Evolutionary conservation across 768 basidiomycete species (phyloP).

Genomic region (Hygrocybe coccinea): DNA sequence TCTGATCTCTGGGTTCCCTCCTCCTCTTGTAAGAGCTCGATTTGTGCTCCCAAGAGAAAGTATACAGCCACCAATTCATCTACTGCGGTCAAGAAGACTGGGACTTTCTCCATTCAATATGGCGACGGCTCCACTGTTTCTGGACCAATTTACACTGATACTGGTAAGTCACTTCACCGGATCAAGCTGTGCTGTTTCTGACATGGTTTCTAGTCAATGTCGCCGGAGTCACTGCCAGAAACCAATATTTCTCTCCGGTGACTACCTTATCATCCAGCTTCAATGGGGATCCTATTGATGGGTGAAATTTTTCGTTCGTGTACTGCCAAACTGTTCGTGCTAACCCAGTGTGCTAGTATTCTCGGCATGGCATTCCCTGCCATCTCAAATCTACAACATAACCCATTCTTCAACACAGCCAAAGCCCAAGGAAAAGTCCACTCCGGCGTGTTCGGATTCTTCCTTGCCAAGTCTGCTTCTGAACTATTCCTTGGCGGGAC

Average conservation of each 20-base stretch:
- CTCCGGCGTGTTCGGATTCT: slow-evolving; percentile 44
- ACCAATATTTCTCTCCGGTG: slow-evolving; percentile 3
- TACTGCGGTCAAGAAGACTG: not conserved
- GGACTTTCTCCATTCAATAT: slow-evolving; percentile 34
- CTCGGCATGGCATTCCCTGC: slow-evolving; percentile 43
- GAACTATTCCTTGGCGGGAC: slow-evolving; percentile 56
- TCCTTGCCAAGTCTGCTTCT: slow-evolving; percentile 39
- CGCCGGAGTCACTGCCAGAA: not conserved
- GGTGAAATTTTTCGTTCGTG: slow-evolving; percentile 22
- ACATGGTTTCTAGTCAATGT: not conserved
- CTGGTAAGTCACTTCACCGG: slow-evolving; percentile 8
- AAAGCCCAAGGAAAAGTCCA: slow-evolving; percentile 31
- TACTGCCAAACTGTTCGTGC: slow-evolving; percentile 33
- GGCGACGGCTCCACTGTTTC: slow-evolving; percentile 40
- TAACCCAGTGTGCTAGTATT: too few species aligned
- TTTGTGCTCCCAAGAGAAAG: not conserved
- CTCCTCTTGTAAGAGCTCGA: not conserved
- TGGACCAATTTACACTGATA: slow-evolving; percentile 39
- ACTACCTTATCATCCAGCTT: slow-evolving; percentile 5
- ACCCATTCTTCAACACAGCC: slow-evolving; percentile 45
- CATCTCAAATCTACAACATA: slow-evolving; percentile 32
- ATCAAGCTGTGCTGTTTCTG: not conserved
- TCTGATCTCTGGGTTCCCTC: slow-evolving; percentile 5
- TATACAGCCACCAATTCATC: not conserved
- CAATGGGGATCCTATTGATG: slow-evolving; percentile 18